Base-by-base conservation (phyloP, 208 protist genomes). In the Leishmania martiniquensis region DNA sequence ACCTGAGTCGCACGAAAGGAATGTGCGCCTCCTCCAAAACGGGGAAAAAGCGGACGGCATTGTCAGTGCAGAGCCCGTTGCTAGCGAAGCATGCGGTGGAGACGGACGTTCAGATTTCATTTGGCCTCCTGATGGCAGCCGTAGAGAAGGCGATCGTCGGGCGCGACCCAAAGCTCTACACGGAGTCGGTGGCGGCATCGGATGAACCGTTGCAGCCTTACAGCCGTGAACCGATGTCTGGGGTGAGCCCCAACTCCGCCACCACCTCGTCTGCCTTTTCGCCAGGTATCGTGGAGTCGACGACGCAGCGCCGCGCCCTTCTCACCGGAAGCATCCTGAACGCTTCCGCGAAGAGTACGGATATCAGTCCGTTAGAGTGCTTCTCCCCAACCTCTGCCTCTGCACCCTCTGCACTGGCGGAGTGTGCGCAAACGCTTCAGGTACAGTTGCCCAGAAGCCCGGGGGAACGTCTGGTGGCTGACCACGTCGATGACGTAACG, bases 21-120 rank as follows among this genome's bases (percentile, higher is more conserved):
- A 69, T 39, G 5, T 63, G 70, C 4, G 37, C 72, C 51, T 76
- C 62, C 20, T 71, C 52, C 62, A 66, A 65, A 51, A 7, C 39
- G 32, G 70, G 70, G 20, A 52, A 81, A 20, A 81, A 66, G 54
- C 71, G 70, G 62, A 51, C 29, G 22, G 20, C 45, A 39, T 51
- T 75, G 47, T 42, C 71, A 29, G 71, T 54, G 17, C 63, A 72
- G 42, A 57, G 39, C 39, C 71, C 71, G 20, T 51, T 76, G 29
- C 70, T 76, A n/a, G 62, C 66, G 70, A 66, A 76, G 70, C 59
- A 62, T 7, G 52, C 77, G 25, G 22, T 81, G 77, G 44, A 69
- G 51, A 55, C 37, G 15, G 77, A 81, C 51, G 71, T 76, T 69
- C 60, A 76, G 37, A 45, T 67, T 47, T 62, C 71, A 34, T 80